These are phyloP conservation scores for Chrysopogon serrulatus DNA, from an alignment of 176 grass and related monocot species.

Conservation along the genomic window DNA sequence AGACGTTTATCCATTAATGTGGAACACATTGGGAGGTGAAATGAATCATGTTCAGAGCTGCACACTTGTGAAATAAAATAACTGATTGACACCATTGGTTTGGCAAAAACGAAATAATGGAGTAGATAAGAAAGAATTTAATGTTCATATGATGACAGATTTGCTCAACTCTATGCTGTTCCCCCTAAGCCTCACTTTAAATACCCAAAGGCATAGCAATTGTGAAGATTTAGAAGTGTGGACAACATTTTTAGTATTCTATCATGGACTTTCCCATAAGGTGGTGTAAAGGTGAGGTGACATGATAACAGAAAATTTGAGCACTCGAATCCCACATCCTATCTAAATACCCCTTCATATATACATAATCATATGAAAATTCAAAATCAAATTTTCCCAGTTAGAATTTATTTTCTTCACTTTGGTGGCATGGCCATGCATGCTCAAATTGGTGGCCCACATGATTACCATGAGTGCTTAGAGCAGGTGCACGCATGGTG, in stretches of 20 bases:
- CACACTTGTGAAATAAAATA: background rate
- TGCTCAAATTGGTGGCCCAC: background rate
- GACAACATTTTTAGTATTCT: background rate
- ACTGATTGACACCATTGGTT: background rate
- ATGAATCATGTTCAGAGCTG: background rate
- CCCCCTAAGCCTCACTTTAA: background rate
- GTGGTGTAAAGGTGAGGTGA: background rate
- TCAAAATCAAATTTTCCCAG: background rate
- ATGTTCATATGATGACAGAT: background rate
- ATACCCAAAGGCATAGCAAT: conserved; percentile 11
- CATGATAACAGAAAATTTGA: conserved; percentile 1
- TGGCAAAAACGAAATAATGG: background rate
- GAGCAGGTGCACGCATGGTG: background rate
- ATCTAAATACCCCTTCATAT: background rate
- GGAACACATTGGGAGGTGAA: background rate
- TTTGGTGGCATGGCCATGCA: background rate
- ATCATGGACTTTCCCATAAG: conserved; percentile 15
- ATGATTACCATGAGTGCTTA: background rate
- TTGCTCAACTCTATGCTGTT: background rate
- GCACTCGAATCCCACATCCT: background rate
- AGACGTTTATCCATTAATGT: background rate
- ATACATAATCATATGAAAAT: conserved; percentile 5
- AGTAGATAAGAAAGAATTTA: background rate
- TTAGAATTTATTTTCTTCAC: background rate
- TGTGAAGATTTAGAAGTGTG: background rate